Evolutionary conservation across 176 grass and related monocot genomes (phyloP).

Genomic region (Triticum urartu): DNA sequence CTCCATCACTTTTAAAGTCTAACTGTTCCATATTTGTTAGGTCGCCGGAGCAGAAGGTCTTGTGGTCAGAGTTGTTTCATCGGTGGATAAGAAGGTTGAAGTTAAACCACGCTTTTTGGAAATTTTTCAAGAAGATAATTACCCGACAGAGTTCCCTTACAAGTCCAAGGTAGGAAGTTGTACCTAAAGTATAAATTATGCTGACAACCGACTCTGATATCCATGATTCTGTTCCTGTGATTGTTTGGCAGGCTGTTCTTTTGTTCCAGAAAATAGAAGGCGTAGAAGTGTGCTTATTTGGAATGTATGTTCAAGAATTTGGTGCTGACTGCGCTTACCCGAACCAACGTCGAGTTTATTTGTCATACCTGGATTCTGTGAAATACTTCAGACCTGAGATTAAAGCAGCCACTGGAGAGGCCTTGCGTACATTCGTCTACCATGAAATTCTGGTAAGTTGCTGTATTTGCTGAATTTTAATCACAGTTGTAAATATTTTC

Average conservation of each 20-base stretch:
- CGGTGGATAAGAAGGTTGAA: constrained; percentile 99
- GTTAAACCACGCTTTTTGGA: constrained; percentile 98
- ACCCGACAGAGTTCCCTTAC: constrained; percentile 91
- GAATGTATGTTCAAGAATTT: constrained; percentile 99
- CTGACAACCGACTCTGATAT: constrained; percentile 9
- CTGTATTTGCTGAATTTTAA: background rate
- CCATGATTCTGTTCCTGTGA: background rate
- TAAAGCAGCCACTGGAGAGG: constrained; percentile 75
- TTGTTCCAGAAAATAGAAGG: constrained; percentile 99
- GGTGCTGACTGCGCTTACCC: constrained; percentile 86
- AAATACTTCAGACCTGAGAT: constrained; percentile 99
- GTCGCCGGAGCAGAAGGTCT: constrained; percentile 93
- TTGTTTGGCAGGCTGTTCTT: constrained; percentile 84
- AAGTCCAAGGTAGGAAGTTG: constrained; percentile 83
- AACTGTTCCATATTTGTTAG: constrained; percentile 43
- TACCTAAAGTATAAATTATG: constrained; percentile 27
- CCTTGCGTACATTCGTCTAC: constrained; percentile 89
- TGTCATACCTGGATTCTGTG: constrained; percentile 99
- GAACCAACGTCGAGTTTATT: constrained; percentile 91
- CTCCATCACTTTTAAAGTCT: constrained; percentile 2
- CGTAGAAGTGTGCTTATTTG: constrained; percentile 99
- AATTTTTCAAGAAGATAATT: constrained; percentile 98
- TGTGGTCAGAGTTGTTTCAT: constrained; percentile 99
- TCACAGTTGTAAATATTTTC: constrained; percentile 19
- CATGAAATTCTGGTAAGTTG: constrained; percentile 96